Conservation (phyloP, 2,329 filamentous ascomycete genomes). For the Trichophyton rubrum region DNA sequence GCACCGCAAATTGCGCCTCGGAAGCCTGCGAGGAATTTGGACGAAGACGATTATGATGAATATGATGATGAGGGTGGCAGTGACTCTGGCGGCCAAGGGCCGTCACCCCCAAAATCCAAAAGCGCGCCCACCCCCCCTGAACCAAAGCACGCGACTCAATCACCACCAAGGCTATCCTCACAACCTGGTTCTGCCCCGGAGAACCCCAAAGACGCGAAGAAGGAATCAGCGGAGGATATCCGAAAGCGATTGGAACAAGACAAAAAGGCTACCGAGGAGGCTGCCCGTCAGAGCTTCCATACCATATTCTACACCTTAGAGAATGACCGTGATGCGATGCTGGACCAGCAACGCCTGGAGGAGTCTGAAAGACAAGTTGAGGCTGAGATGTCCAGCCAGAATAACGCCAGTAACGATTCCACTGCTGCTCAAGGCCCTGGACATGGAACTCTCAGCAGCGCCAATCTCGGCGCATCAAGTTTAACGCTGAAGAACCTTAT, state of each 20-base stretch:
- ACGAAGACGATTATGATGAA: conserved; percentile 64
- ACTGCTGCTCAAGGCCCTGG: conserved; percentile 47
- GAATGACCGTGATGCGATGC: conserved; percentile 88
- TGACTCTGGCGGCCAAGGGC: conserved; percentile 31
- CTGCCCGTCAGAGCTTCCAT: conserved; percentile 79
- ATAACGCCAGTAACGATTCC: conserved; percentile 39
- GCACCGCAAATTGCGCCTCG: conserved; percentile 27
- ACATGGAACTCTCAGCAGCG: conserved; percentile 80
- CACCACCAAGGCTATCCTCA: conserved; percentile 55
- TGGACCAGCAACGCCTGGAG: conserved; percentile 92
- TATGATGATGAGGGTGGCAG: conserved; percentile 51
- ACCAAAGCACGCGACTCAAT: conserved; percentile 51
- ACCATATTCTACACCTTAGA: conserved; percentile 92
- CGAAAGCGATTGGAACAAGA: conserved; percentile 88
- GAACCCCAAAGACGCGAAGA: conserved; percentile 43
- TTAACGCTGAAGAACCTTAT: conserved; percentile 95
- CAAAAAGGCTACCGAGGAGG: conserved; percentile 79
- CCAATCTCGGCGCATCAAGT: conserved; percentile 90
- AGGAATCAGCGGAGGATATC: conserved; percentile 68
- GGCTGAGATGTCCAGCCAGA: conserved; percentile 69
- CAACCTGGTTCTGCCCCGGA: conserved; percentile 51
- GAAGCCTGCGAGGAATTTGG: conserved; percentile 60
- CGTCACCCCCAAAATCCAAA: conserved; percentile 38
- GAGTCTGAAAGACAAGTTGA: conserved; percentile 94
- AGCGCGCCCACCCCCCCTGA: conserved; percentile 40